Base-by-base conservation (phyloP, 2,329 filamentous ascomycete genomes). In the Penicillium vulpinum region DNA sequence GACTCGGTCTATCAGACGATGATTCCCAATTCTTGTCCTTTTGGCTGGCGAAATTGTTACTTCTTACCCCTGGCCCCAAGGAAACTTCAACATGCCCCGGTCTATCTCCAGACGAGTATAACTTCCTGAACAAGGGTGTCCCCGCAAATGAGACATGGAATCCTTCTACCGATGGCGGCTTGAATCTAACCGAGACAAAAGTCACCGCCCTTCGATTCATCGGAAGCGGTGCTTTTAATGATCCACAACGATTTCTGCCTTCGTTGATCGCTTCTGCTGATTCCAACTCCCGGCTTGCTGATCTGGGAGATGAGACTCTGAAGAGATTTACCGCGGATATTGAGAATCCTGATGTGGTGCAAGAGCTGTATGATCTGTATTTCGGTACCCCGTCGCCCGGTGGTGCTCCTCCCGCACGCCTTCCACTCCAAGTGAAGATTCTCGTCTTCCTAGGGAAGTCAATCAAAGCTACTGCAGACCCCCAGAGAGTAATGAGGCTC, bases 241-340 rank as follows among this genome's bases (percentile, higher is more conserved):
- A 97, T 59, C 77, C 85, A 0, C 90, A 97, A 69, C 87, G 92
- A 31, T 91, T 97, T 65, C 73, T 97, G 13, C 89, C 93, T 0
- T 89, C 91, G 0, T 76, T 97, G 1, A 92, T 90, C 70, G 92
- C 92, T 5, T 88, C 91, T 26, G 88, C 91, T 0, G 92, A 92
- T 73, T 79, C 87, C 1, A 94, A 97, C 62, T 91, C 88, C 35
- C 85, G 88, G 9, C 87, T 97, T 36, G 87, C 90, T 11, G 86
- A 89, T n/a, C 78, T 91, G n/a, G 93, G 90, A 0, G 91, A 97
- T 55, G 92, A 96, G 66, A 85, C 95, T 47, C 75, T 97, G 62
- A 99, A 97, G 75, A 83, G 92, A 62, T 89, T 85, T 29, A 83
- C 80, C 28, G 78, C 84, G 10, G 79, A 85, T 2, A 78, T 97